Base-by-base conservation (phyloP, 1,139 yeast genomes). In the Yamadazyma dushanensis region DNA sequence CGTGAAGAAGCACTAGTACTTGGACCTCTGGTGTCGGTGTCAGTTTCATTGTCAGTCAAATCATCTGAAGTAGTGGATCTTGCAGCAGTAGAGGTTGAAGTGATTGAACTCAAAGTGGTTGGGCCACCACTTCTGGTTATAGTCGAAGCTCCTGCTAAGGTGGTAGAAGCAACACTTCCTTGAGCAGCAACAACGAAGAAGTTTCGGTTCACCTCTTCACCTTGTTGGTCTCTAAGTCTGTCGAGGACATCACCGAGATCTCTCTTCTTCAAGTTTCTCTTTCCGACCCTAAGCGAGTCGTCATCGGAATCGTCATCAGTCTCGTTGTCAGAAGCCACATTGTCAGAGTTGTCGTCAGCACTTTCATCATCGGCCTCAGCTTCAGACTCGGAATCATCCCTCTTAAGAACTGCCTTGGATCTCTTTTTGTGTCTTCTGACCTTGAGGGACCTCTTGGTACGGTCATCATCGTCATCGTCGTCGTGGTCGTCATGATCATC, bases 261-360 rank as follows among this genome's bases (percentile, higher is more conserved):
- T 36, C 40, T 33, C 11, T 29, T 27, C 21, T 7, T 8, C 11
- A 22, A 7, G n/a, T 10, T 9, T 9, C 11, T 19, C 11, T 24
- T 36, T 26, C 29, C 30, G 18, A 11, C 20, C 15, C 32, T 33
- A 27, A 13, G 8, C 11, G n/a, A n/a, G 29, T 35, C 38, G 15
- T 17, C 13, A 13, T 35, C 32, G 17, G 24, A n/a, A 16, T 26
- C 35, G 11, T 26, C 34, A 14, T 24, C 34, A 17, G 17, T 5
- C 18, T 24, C 34, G 17, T 14, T 14, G 16, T 25, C 16, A 15
- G 15, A 14, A 7, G 5, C 8, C 27, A 11, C 13, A 9, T 25
- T 15, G 5, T 14, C 8, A 13, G 10, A 14, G n/a, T 13, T 9
- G 16, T 25, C 27, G n/a, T 5, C 5, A 13, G 15, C 27, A 11